phyloP scores from a whole-genome alignment of 331 rosid species.

The Stylosanthes scabra region DNA sequence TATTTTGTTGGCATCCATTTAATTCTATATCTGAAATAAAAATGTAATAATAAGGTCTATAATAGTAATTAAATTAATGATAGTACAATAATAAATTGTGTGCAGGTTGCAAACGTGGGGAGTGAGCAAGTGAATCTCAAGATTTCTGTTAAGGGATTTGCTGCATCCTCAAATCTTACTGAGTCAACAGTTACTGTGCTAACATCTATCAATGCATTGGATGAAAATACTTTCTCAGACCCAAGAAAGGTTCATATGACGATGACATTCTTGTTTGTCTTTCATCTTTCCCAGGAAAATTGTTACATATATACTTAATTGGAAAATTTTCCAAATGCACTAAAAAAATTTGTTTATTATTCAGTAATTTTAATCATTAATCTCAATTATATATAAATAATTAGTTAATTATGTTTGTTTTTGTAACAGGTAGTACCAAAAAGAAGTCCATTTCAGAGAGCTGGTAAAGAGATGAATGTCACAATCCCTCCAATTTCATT shows the following conservation, averaged over 20 bases:
- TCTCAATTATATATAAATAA: no score
- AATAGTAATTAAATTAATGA: no score
- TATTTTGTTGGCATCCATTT: no score
- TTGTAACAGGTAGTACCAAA: conserved; percentile 60
- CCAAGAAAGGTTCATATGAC: conserved; percentile 65
- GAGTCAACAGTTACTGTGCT: conserved; percentile 64
- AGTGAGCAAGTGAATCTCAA: conserved; percentile 48
- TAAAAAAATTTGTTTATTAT: no score
- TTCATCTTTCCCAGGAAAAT: not conserved
- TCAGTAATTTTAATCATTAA: no score
- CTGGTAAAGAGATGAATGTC: conserved; percentile 49
- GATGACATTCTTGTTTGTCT: not conserved
- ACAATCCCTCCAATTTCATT: conserved; percentile 59
- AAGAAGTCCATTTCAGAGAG: conserved; percentile 40
- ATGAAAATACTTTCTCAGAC: conserved; percentile 68
- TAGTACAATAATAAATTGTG: not conserved
- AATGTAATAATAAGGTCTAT: no score
- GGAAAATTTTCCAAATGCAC: no score
- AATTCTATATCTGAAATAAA: no score
- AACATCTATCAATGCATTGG: conserved; percentile 61
- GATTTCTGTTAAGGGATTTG: conserved; percentile 51
- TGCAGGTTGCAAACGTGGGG: conserved; percentile 78
- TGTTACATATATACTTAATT: no score
- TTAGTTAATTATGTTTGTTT: not conserved
- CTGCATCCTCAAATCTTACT: conserved; percentile 35